Percentiles rank a stretch among this genome's conserved stretches.
These are phyloP conservation scores for Pythium aphanidermatum DNA, from an alignment of 352 stramenopile genomes.

Conservation along the genomic window DNA sequence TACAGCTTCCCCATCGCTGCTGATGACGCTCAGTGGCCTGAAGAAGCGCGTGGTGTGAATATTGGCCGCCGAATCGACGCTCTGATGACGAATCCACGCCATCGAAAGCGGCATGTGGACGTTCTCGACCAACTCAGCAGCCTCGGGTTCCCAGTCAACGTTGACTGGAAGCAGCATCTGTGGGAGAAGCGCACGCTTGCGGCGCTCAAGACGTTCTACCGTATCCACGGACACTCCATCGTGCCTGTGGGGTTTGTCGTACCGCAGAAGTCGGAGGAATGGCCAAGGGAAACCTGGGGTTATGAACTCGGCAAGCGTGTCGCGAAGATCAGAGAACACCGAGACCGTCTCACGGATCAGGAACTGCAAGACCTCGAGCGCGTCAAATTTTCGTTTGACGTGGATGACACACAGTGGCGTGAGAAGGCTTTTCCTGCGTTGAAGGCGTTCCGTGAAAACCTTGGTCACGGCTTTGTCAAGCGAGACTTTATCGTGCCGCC, in stretches of 20 bases:
- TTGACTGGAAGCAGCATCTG: slow-evolving; percentile 11
- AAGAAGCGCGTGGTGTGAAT: slow-evolving; percentile 10
- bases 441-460: slow-evolving; percentile 2
- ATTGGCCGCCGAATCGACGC: slow-evolving; percentile 12
- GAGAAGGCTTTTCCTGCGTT: slow-evolving; percentile 16
- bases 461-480: slow-evolving; percentile 12
- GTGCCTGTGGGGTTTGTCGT: slow-evolving; percentile 14
- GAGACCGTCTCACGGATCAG: not conserved
- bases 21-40: slow-evolving; percentile 7
- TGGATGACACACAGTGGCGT: slow-evolving; percentile 20
- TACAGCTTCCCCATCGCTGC: slow-evolving; percentile 13
- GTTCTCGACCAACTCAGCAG: not conserved
- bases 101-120: not conserved
- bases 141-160: slow-evolving; percentile 6
- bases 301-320: slow-evolving; percentile 10
- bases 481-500: slow-evolving; percentile 14
- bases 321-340: slow-evolving; percentile 1
- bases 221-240: slow-evolving; percentile 7
- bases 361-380: slow-evolving; percentile 9
- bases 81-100: slow-evolving; percentile 7
- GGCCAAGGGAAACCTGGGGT: slow-evolving; percentile 7
- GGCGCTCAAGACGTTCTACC: slow-evolving; percentile 8
- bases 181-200: slow-evolving; percentile 15
- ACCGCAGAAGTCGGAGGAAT: not conserved
- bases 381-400: slow-evolving; percentile 23